phyloP scores from a whole-genome alignment of 768 basidiomycete species.

The Lyophyllum decastes region DNA sequence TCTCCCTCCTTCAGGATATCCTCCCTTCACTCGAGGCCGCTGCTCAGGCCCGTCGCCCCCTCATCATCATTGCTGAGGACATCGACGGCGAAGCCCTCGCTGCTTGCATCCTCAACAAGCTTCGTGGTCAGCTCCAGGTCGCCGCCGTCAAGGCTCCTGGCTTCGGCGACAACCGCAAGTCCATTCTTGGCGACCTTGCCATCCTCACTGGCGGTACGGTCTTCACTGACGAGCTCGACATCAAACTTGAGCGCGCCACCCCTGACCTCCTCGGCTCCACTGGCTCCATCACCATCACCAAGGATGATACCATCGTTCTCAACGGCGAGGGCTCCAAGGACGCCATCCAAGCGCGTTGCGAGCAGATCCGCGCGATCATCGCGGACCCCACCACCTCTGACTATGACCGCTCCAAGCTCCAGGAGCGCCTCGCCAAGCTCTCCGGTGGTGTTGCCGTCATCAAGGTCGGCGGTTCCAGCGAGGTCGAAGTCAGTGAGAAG shows the following conservation, averaged over 20 bases:
- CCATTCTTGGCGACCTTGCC: slow-evolving; percentile 93
- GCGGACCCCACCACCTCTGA: slow-evolving; percentile 85
- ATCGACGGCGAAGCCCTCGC: slow-evolving; percentile 97
- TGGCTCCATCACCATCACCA: slow-evolving; percentile 91
- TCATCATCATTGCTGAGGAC: slow-evolving; percentile 97
- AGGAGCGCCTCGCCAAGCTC: slow-evolving; percentile 96
- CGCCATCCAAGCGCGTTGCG: slow-evolving; percentile 88
- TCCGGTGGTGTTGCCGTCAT: slow-evolving; percentile 97
- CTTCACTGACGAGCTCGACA: slow-evolving; percentile 95
- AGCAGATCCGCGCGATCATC: slow-evolving; percentile 88
- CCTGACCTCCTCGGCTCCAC: slow-evolving; percentile 88
- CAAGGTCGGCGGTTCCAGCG: slow-evolving; percentile 91
- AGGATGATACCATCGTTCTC: slow-evolving; percentile 96
- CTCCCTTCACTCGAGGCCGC: slow-evolving; percentile 87
- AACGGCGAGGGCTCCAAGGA: slow-evolving; percentile 94
- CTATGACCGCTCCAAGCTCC: slow-evolving; percentile 92
- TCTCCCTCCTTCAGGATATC: slow-evolving; percentile 91
- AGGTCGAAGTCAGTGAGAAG: slow-evolving; percentile 99
- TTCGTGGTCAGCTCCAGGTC: slow-evolving; percentile 95
- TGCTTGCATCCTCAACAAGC: slow-evolving; percentile 98
- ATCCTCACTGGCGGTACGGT: slow-evolving; percentile 98
- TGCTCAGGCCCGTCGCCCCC: slow-evolving; percentile 80
- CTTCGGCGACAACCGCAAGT: slow-evolving; percentile 99
- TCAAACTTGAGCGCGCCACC: slow-evolving; percentile 93
- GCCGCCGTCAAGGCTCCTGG: slow-evolving; percentile 96